Evolutionary conservation across 768 basidiomycete genomes (phyloP), one percentile per base, ranked within the genome.

Genomic region (Tulasnella sp.): DNA sequence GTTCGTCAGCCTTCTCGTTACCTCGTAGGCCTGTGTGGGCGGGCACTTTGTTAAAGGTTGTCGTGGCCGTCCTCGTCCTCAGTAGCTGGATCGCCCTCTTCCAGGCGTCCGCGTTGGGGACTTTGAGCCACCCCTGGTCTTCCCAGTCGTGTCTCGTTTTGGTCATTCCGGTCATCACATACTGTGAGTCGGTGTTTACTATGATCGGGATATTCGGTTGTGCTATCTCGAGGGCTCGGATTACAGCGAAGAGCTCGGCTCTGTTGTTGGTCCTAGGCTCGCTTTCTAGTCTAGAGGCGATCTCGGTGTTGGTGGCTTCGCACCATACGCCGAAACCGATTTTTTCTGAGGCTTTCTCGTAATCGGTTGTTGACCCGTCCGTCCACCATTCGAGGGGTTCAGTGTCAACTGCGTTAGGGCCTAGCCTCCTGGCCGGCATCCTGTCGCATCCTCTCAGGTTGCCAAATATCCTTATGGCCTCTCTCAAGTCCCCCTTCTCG

Each of bases 181-280:
- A 77, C 24, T 36, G 34, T 34, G 76, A 77, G 46, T 77, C 76
- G 7, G 76, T 74, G 27, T 38, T 2, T 34, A 77, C 39, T 14
- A 6, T 34, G 56, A 77, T 19, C 24, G 2, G 1, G 8, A 38
- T 77, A 10, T 19, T 77, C 9, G 56, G 48, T n/a, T n/a, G 44
- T 34, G 56, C 52, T 74, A 3, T 48, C 31, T 74, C 40, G 3
- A 77, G 56, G 24, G 76, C 48, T 14, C 40, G 21, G 2, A 74
- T 12, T 2, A 77, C 34, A 2, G 76, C 76, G 1, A 44, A 24
- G 2, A 77, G 18, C 36, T 77, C 76, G 1, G 46, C 76, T 24
- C 76, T 7, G 58, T 77, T 77, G 27, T 77, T 77, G 14, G 56
- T 68, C 4, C 7, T 8, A 1, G 46, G 46, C 6, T 77, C 16